Evolutionary conservation across 495 filamentous ascomycete genomes (phyloP).

Genomic region (Daldinia decipiens): DNA sequence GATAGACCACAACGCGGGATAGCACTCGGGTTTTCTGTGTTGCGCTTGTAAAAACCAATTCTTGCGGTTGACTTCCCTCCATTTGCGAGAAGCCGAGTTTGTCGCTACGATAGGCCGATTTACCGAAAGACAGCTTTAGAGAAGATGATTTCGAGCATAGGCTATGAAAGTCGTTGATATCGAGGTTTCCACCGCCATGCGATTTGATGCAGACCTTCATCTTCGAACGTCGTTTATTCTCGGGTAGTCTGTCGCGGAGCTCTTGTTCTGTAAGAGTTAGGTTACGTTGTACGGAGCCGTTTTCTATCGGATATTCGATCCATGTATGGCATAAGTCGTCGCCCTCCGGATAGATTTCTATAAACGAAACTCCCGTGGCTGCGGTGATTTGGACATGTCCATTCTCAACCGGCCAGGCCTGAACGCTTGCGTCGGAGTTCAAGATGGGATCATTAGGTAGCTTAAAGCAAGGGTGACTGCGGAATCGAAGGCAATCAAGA

Average conservation of each 20-base stretch:
- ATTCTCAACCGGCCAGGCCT: constrained; percentile 87
- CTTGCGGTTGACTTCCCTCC: constrained; percentile 74
- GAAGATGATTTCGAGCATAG: constrained; percentile 75
- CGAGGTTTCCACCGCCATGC: constrained; percentile 73
- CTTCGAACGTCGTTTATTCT: constrained; percentile 74
- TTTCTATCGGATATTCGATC: constrained; percentile 78
- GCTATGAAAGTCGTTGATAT: constrained; percentile 75
- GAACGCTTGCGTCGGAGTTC: constrained; percentile 78
- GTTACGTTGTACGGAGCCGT: constrained; percentile 71
- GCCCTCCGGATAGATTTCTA: constrained; percentile 81
- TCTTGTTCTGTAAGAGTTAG: constrained; percentile 78
- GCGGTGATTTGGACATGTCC: constrained; percentile 84
- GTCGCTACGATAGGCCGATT: constrained; percentile 78
- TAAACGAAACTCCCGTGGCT: constrained; percentile 78
- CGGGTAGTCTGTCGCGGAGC: constrained; percentile 73
- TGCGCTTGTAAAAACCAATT: constrained; percentile 78
- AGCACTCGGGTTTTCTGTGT: constrained; percentile 77
- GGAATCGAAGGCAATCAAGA: constrained; percentile 86
- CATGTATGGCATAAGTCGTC: constrained; percentile 79
- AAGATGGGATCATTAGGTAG: constrained; percentile 77
- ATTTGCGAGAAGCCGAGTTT: constrained; percentile 79
- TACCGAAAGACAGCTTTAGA: constrained; percentile 76
- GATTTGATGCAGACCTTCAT: constrained; percentile 80
- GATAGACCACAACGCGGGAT: constrained; percentile 78
- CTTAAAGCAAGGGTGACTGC: constrained; percentile 89